Conservation (phyloP, 139 green algal genomes). For the Bryopsis sp. region DNA sequence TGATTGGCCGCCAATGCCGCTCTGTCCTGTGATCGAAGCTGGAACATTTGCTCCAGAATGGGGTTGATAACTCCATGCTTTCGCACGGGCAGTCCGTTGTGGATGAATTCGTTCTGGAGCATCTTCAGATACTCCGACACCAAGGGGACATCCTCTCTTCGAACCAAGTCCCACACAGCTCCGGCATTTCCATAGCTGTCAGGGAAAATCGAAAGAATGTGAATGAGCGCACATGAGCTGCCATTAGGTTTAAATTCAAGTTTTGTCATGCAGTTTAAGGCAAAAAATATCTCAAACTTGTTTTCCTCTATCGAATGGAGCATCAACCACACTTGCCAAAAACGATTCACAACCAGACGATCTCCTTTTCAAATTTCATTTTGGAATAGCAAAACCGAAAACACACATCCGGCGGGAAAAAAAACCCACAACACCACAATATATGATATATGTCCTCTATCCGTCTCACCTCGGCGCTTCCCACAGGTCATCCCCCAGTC, state of each 20-base stretch:
- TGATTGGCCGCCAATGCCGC: neutral
- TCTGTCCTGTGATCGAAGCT: neutral
- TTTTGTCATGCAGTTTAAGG: too few relatives aligned
- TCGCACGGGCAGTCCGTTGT: neutral
- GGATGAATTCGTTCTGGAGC: neutral
- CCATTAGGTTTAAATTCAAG: too few relatives aligned
- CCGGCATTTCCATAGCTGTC: neutral
- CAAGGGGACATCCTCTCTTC: neutral
- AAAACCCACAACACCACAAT: neutral
- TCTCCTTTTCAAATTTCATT: too few relatives aligned
- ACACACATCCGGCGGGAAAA: too few relatives aligned
- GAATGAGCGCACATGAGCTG: too few relatives aligned
- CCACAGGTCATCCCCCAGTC: neutral
- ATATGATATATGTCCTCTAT: neutral
- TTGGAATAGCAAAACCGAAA: too few relatives aligned
- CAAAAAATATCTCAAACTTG: too few relatives aligned
- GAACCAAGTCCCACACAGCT: constrained; percentile 3
- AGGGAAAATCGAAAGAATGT: neutral
- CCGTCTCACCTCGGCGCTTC: neutral
- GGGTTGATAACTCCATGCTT: neutral
- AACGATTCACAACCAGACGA: too few relatives aligned
- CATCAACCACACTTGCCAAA: too few relatives aligned
- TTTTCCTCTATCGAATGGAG: too few relatives aligned
- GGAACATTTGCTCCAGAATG: neutral
- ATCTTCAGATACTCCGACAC: neutral